A percentile compares a stretch with the other conserved stretches of the same genome.
Conservation (phyloP, 2,329 filamentous ascomycete genomes). For the Aspergillus fructus region DNA sequence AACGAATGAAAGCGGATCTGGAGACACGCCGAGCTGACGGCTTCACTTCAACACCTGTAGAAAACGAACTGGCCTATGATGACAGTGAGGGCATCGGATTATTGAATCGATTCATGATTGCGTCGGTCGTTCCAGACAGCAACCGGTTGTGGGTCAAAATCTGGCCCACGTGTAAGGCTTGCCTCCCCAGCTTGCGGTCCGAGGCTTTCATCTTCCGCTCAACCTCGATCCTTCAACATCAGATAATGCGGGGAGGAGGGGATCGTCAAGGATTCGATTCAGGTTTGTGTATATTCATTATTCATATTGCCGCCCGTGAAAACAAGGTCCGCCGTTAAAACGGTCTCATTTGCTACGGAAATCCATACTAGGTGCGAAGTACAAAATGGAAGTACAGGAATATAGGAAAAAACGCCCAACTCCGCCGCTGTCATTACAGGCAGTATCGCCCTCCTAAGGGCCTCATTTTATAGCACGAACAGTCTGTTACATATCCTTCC, state of each 20-base stretch:
- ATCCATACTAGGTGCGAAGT: slow-evolving; percentile 7
- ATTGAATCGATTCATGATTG: slow-evolving; percentile 1
- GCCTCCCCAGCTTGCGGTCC: not conserved
- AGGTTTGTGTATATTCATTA: not conserved
- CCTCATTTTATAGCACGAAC: not conserved
- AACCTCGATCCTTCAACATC: not conserved
- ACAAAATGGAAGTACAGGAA: slow-evolving; percentile 3
- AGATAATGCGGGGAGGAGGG: not conserved
- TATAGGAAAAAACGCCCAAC: slow-evolving; percentile 16
- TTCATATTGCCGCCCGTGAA: not conserved
- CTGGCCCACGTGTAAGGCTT: slow-evolving; percentile 18
- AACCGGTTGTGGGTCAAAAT: slow-evolving; percentile 1
- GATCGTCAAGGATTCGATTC: not conserved
- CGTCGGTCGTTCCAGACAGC: slow-evolving; percentile 13
- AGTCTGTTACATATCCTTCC: slow-evolving; percentile 34
- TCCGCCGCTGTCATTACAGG: slow-evolving; percentile 19
- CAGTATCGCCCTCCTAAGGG: slow-evolving; percentile 3
- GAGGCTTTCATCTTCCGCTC: not conserved
- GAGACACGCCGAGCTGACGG: not conserved
- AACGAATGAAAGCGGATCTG: not conserved
- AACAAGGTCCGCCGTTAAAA: not conserved
- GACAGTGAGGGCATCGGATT: not conserved
- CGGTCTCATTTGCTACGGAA: slow-evolving; percentile 1
- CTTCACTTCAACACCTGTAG: not conserved
- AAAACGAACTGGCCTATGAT: not conserved